phyloP scores from a whole-genome alignment of 176 grass and related monocot species.

The Tillandsia leiboldiana region DNA sequence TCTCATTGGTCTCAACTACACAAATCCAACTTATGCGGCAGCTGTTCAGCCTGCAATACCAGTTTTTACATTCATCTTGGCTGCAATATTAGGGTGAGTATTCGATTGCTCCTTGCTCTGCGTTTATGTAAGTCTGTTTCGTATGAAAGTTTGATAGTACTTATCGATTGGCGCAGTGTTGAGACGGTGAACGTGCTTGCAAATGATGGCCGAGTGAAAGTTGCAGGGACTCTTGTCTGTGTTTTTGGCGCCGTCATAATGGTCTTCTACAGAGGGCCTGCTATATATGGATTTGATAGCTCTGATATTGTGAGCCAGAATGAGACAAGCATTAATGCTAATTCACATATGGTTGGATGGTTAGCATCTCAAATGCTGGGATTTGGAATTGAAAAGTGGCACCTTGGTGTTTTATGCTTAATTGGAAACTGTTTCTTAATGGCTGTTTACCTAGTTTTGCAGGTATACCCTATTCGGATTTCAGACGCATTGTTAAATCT shows the following conservation, averaged over 20 bases:
- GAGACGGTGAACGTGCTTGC: conserved; percentile 57
- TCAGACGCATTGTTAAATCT: background rate
- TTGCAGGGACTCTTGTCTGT: conserved; percentile 57
- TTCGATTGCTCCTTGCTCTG: background rate
- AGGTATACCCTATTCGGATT: conserved; percentile 33
- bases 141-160: background rate
- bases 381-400: conserved; percentile 40
- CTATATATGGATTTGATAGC: conserved; percentile 46
- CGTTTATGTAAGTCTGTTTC: background rate
- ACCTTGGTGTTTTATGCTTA: conserved; percentile 69
- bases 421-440: conserved; percentile 77
- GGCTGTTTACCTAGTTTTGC: conserved; percentile 82
- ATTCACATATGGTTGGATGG: conserved; percentile 25
- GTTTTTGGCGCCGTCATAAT: conserved; percentile 61
- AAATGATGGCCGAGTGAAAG: conserved; percentile 53
- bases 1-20: conserved; percentile 74
- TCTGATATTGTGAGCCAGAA: conserved; percentile 7
- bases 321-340: conserved; percentile 4
- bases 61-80: conserved; percentile 71
- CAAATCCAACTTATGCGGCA: conserved; percentile 79
- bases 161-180: conserved; percentile 19
- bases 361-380: conserved; percentile 12
- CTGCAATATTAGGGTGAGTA: conserved; percentile 45
- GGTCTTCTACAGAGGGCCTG: conserved; percentile 68
- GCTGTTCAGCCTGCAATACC: conserved; percentile 93